Percentiles rank a stretch among this genome's conserved stretches.
These are phyloP conservation scores for Yarrowia sp. DNA, from an alignment of 805 yeast species.

Conservation along the genomic window DNA sequence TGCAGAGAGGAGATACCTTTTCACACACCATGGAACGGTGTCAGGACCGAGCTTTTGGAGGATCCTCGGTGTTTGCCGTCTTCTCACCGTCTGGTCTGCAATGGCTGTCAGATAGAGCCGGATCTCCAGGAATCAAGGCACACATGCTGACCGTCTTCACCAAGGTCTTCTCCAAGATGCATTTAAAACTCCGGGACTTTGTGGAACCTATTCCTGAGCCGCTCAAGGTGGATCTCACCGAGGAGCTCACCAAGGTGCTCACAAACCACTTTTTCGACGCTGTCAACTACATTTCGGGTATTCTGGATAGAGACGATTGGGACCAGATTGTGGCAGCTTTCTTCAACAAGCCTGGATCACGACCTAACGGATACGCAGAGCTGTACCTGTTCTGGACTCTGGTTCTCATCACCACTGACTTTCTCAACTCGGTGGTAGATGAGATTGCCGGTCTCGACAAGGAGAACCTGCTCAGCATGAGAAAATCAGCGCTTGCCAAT, in stretches of 20 bases:
- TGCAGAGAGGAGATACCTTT: conserved; percentile 8
- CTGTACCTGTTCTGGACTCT: conserved; percentile 17
- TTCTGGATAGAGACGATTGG: conserved; percentile 19
- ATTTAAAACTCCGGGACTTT: conserved; percentile 21
- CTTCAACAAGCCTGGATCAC: neutral
- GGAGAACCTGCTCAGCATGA: neutral
- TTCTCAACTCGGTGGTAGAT: neutral
- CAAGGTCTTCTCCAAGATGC: conserved; percentile 6
- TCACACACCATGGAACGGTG: conserved; percentile 15
- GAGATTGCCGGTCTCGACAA: neutral
- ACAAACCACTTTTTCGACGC: conserved; percentile 6
- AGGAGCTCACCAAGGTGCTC: neutral
- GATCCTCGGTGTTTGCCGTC: conserved; percentile 38
- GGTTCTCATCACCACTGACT: conserved; percentile 3
- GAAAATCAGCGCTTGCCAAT: conserved; percentile 36
- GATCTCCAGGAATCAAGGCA: conserved; percentile 12
- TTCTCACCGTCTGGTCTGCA: conserved; percentile 43
- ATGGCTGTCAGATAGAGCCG: conserved; percentile 39
- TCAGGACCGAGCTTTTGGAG: neutral
- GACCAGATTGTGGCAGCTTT: neutral
- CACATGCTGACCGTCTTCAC: conserved; percentile 18
- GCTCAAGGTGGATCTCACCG: neutral
- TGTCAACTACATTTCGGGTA: conserved; percentile 1
- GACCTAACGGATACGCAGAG: conserved; percentile 14
- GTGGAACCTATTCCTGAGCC: conserved; percentile 24